Evolutionary conservation across 164 flowering plant genomes (phyloP), one percentile per base, ranked within the genome.

Genomic region (Cinnamomum micranthum): DNA sequence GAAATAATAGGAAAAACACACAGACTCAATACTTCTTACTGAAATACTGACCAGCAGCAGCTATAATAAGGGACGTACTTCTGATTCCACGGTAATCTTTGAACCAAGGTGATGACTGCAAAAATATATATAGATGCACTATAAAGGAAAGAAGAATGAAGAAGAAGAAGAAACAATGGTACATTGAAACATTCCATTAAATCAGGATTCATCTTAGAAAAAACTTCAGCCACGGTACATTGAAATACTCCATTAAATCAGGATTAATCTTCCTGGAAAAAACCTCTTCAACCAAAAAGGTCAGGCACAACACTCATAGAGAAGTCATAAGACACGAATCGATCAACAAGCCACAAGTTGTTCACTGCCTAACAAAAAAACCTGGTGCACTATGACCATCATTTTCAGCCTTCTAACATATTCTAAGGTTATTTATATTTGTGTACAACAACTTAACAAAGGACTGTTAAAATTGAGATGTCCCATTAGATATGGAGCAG

Each of bases 21-120:
- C n/a, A 59, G 22, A 59, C 63, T 59, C 9, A 0, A 59, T 59
- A 59, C 63, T 59, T 59, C 63, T 59, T 59, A 74, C 19, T 24
- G 20, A 75, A 9, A 14, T 73, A 82, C 85, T 68, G 72, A 89
- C 92, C 97, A 76, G 91, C 84, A 85, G 47, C 84, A 84, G 62
- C 86, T 71, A 65, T 68, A 72, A 73, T 47, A 64, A 19, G 88
- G 82, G 75, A 81, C 66, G 47, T 41, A 41, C 47, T 41, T 68
- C 81, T 80, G 70, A 75, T 78, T n/a, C 77, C 52, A 5, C 74
- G 70, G 66, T 52, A 69, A 69, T 81, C 83, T 50, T 70, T 79
- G 58, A 70, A 51, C 81, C 87, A 73, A 33, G 79, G 73, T 59
- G 81, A 75, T 47, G 72, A 79, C 93, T 89, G 91, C 47, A 41